Evolutionary conservation across 768 basidiomycete species (phyloP), one percentile per base, ranked within the genome.

Genomic region (Mycena floridula): DNA sequence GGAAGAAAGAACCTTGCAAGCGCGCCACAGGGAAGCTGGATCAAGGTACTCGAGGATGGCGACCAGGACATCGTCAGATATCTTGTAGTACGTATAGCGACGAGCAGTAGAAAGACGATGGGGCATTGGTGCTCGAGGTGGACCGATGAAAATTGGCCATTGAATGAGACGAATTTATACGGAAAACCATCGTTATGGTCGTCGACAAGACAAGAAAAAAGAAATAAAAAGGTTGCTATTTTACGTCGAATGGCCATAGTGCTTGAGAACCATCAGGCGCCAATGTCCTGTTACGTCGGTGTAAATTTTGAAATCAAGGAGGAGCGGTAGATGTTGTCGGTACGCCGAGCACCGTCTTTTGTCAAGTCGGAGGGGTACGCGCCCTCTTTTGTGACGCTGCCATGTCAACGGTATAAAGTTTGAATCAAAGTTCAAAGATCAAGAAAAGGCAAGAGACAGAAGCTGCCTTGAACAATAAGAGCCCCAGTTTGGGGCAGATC

Each of bases 321-420:
- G 62, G 60, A 59, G 59, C 57, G 60, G 58, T 57, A 55, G 54
- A 57, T 63, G 65, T 61, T 69, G 70, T 76, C 67, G 73, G 61
- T 66, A 73, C 64, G 73, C 59, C 55, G 59, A 57, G 68, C 62
- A 75, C 72, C 54, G 60, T 67, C 69, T 77, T 77, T 76, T 76
- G 74, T 74, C 64, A 68, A 52, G 58, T 56, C 55, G 50, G 54
- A 47, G 58, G 55, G 58, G 56, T 56, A 59, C 59, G 61, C 62
- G 58, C 55, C 61, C 52, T 57, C 62, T 65, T 62, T 62, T 64
- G 61, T 65, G 62, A 59, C 58, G 62, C 68, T 73, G 70, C 62
- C 75, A 77, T 76, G 76, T 76, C 76, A 76, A 77, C 76, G 62
- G 54, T 56, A 68, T 67, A 57, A 59, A 59, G 60, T 64, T 64